These are phyloP conservation scores for Sporobolomyces phaffii DNA, from an alignment of 768 basidiomycete genomes.

Conservation along the genomic window DNA sequence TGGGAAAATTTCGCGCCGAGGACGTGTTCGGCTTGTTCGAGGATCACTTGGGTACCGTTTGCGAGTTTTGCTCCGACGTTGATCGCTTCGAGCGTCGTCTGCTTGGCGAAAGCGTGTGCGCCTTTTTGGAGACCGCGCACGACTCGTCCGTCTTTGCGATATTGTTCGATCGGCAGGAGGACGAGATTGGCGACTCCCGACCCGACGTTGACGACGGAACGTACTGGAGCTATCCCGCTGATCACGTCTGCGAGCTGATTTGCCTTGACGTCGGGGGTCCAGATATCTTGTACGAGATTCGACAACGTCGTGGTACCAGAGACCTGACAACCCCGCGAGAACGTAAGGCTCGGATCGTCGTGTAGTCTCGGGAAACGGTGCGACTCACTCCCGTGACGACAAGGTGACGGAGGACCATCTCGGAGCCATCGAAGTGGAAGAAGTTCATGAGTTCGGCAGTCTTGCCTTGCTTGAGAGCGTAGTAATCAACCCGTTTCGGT, in stretches of 20 bases:
- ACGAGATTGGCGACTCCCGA: conserved; percentile 95
- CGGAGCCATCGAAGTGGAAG: conserved; percentile 98
- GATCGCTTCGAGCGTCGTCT: conserved; percentile 91
- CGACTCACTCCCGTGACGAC: conserved; percentile 70
- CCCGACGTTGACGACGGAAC: conserved; percentile 94
- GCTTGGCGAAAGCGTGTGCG: conserved; percentile 83
- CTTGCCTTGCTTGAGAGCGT: conserved; percentile 77
- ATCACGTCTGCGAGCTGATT: conserved; percentile 96
- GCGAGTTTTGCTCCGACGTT: conserved; percentile 88
- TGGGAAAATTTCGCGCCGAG: conserved; percentile 46
- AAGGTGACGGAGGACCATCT: conserved; percentile 93
- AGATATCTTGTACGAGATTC: conserved; percentile 88
- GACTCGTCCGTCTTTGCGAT: conserved; percentile 90
- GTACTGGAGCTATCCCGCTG: conserved; percentile 90
- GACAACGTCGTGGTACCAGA: conserved; percentile 87
- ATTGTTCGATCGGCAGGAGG: conserved; percentile 90
- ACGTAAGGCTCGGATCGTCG: neutral
- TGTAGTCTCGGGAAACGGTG: no score
- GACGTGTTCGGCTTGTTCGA: conserved; percentile 88
- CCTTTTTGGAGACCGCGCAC: conserved; percentile 91
- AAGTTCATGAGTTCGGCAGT: conserved; percentile 99
- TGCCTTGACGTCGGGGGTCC: conserved; percentile 99
- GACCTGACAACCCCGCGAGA: conserved; percentile 53
- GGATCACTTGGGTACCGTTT: conserved; percentile 93
- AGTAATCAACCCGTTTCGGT: conserved; percentile 90